These are phyloP conservation scores for Gorgonomyces haynaldii DNA, from an alignment of 192 early-diverging fungal species.

Conservation along the genomic window DNA sequence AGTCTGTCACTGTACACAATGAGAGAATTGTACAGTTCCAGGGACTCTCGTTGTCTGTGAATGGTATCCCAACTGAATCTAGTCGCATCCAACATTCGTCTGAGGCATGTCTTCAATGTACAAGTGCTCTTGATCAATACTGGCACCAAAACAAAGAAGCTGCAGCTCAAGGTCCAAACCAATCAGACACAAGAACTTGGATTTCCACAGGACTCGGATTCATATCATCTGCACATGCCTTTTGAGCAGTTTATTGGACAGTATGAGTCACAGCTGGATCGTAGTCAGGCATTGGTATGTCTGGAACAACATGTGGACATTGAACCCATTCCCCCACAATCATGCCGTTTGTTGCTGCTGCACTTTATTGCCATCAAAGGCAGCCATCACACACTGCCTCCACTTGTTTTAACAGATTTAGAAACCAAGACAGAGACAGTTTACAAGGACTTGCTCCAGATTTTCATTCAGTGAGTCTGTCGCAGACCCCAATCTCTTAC, in stretches of 20 bases:
- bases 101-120: neutral
- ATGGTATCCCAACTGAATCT: no score
- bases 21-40: no score
- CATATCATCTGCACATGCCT: no score
- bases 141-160: neutral
- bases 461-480: conserved; percentile 7
- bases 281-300: no score
- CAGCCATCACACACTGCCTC: neutral
- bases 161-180: neutral
- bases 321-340: conserved; percentile 1
- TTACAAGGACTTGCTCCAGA: neutral
- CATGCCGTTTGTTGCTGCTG: conserved; percentile 2
- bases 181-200: no score
- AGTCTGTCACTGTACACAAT: no score
- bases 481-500: no score
- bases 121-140: neutral
- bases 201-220: no score
- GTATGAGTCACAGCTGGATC: no score
- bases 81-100: neutral
- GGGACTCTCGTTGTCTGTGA: no score
- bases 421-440: neutral
- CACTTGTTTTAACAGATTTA: neutral
- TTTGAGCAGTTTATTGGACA: no score
- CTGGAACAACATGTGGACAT: conserved; percentile 1
- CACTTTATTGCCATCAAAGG: conserved; percentile 8